Conservation (phyloP, 1,284 basidiomycete species). For the Ceratorhiza oryzae-sativae region DNA sequence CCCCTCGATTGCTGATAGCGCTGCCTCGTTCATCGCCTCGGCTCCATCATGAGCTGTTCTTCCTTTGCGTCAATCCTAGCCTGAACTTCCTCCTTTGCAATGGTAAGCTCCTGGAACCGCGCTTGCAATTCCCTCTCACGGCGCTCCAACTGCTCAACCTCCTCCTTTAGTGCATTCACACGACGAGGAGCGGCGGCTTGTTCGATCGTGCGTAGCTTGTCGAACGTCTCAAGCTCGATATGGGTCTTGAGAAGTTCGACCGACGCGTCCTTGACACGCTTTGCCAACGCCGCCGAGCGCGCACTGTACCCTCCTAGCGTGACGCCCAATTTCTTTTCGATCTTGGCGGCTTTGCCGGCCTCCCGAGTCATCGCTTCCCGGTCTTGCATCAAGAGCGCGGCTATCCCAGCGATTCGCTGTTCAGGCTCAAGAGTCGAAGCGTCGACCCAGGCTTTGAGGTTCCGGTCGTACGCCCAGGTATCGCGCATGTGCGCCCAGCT, state of each 20-base stretch:
- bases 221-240: slow-evolving; percentile 81
- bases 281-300: slow-evolving; percentile 73
- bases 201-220: slow-evolving; percentile 74
- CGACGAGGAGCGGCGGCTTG: slow-evolving; percentile 75
- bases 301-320: slow-evolving; percentile 90
- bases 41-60: slow-evolving; percentile 82
- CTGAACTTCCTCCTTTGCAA: slow-evolving; percentile 71
- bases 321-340: slow-evolving; percentile 90
- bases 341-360: slow-evolving; percentile 81
- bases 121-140: slow-evolving; percentile 80
- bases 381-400: slow-evolving; percentile 65
- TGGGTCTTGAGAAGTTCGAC: slow-evolving; percentile 71
- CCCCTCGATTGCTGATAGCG: slow-evolving; percentile 41
- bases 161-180: slow-evolving; percentile 77
- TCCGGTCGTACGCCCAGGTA: slow-evolving; percentile 68
- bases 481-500: slow-evolving; percentile 75
- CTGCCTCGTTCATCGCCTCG: slow-evolving; percentile 71
- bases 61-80: slow-evolving; percentile 68
- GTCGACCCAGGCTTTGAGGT: slow-evolving; percentile 71
- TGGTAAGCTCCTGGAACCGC: slow-evolving; percentile 81
- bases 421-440: slow-evolving; percentile 62
- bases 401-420: slow-evolving; percentile 71
- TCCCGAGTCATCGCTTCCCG: slow-evolving; percentile 83
- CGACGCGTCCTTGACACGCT: slow-evolving; percentile 72
- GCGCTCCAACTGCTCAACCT: slow-evolving; percentile 79